These are phyloP conservation scores for Lactarius akahatsu DNA, from an alignment of 768 basidiomycete species.

Conservation along the genomic window DNA sequence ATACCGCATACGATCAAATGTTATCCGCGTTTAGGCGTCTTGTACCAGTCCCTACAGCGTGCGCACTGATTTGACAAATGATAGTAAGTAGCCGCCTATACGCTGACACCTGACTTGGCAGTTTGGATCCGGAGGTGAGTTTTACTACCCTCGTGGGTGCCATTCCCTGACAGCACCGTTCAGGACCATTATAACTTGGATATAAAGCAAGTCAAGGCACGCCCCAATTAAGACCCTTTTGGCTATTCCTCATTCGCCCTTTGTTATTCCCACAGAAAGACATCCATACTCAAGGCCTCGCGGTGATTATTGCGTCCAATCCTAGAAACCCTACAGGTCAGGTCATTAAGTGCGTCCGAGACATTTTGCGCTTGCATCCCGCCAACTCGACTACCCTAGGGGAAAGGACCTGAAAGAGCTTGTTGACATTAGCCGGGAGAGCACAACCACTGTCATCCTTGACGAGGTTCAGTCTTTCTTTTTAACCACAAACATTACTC, in stretches of 20 bases:
- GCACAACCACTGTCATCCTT: slow-evolving; percentile 73
- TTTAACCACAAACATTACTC: background rate
- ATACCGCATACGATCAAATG: slow-evolving; percentile 86
- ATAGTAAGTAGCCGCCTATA: background rate
- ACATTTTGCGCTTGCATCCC: background rate
- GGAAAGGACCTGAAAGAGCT: slow-evolving; percentile 82
- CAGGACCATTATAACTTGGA: slow-evolving; percentile 68
- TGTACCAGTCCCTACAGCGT: slow-evolving; percentile 89
- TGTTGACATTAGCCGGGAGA: slow-evolving; percentile 67
- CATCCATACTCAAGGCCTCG: slow-evolving; percentile 77
- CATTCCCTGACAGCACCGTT: slow-evolving; percentile 38
- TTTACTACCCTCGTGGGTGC: slow-evolving; percentile 20
- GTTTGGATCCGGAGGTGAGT: slow-evolving; percentile 41
- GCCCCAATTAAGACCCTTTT: slow-evolving; percentile 8
- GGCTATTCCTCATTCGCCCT: background rate
- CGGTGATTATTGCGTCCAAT: slow-evolving; percentile 86
- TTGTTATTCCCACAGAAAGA: slow-evolving; percentile 51
- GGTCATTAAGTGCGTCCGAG: slow-evolving; percentile 54
- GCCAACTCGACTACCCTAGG: slow-evolving; percentile 36
- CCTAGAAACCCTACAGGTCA: slow-evolving; percentile 99
- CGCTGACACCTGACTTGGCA: slow-evolving; percentile 8
- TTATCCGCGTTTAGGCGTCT: slow-evolving; percentile 84
- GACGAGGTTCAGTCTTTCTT: slow-evolving; percentile 61
- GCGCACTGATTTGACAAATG: slow-evolving; percentile 34
- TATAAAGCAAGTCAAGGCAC: slow-evolving; percentile 73